These are phyloP conservation scores for Penicillium sclerotigenum DNA, from an alignment of 2,329 filamentous ascomycete genomes.

Conservation along the genomic window DNA sequence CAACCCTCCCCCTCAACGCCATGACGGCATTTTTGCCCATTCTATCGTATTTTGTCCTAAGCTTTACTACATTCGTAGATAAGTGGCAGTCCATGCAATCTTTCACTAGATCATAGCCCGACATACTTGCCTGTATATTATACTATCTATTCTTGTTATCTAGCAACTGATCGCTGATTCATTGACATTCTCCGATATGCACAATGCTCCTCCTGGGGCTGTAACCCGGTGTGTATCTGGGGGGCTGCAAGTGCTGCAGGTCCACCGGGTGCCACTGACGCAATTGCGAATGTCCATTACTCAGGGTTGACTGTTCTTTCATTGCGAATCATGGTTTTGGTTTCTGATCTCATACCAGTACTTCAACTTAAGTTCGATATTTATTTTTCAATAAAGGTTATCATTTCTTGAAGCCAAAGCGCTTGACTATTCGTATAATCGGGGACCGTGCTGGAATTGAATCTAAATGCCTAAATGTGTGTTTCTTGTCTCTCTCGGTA, in stretches of 20 bases:
- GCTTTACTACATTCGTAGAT: not conserved
- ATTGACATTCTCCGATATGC: slow-evolving; percentile 8
- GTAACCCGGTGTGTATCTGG: not conserved
- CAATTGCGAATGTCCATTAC: not conserved
- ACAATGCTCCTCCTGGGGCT: not conserved
- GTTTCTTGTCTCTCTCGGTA: not conserved
- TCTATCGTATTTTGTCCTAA: not conserved
- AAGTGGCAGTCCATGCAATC: slow-evolving; percentile 1
- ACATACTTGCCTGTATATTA: slow-evolving; percentile 9
- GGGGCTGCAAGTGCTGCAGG: not conserved
- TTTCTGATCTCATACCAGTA: not conserved
- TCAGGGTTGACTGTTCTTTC: not conserved
- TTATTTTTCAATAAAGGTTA: slow-evolving; percentile 1
- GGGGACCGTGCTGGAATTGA: not conserved
- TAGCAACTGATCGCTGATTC: not conserved
- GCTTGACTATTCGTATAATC: not conserved
- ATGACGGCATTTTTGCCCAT: not conserved
- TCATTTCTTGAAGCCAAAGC: not conserved
- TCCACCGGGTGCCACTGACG: slow-evolving; percentile 1
- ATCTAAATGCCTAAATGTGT: not conserved
- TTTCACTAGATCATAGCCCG: slow-evolving; percentile 4
- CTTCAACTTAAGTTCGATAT: not conserved
- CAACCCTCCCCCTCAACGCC: slow-evolving; percentile 6
- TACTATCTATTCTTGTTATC: not conserved
- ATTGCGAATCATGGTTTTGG: not conserved